phyloP scores from a whole-genome alignment of 495 filamentous ascomycete species.

The Aspergillus nidulans region DNA sequence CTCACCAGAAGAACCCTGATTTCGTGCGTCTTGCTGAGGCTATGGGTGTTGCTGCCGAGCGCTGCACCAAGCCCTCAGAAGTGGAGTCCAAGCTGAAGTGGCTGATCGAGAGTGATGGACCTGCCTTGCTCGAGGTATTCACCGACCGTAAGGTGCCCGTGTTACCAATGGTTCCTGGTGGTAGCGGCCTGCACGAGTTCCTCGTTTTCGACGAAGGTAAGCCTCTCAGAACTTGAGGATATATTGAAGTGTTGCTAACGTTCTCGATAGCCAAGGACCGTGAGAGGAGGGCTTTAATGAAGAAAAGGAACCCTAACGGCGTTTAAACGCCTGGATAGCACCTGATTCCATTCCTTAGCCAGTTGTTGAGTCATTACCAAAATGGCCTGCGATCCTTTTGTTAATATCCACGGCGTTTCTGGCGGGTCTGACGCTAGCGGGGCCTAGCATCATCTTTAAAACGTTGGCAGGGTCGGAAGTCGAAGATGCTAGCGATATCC shows the following conservation, averaged over 20 bases:
- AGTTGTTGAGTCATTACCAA: slow-evolving; percentile 18
- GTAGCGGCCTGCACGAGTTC: slow-evolving; percentile 87
- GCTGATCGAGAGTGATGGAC: slow-evolving; percentile 79
- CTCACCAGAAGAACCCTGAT: slow-evolving; percentile 84
- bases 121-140: slow-evolving; percentile 61
- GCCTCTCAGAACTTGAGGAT: slow-evolving; percentile 3
- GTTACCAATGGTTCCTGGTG: slow-evolving; percentile 90
- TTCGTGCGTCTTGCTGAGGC: slow-evolving; percentile 81
- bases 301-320: slow-evolving; percentile 46
- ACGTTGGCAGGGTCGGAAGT: neutral
- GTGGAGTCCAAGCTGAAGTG: slow-evolving; percentile 76
- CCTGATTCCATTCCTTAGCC: slow-evolving; percentile 13
- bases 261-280: slow-evolving; percentile 63
- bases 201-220: slow-evolving; percentile 81
- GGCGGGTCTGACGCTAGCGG: slow-evolving; percentile 39
- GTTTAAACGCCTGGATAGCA: slow-evolving; percentile 17
- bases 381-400: slow-evolving; percentile 26
- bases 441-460: slow-evolving; percentile 5
- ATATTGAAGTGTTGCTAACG: neutral
- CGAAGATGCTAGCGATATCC: neutral
- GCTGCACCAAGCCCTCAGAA: slow-evolving; percentile 63
- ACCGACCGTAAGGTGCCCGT: slow-evolving; percentile 93
- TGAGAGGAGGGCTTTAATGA: slow-evolving; percentile 67
- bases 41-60: slow-evolving; percentile 71
- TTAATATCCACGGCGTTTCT: slow-evolving; percentile 49